Conservation (phyloP, 2,329 filamentous ascomycete species). For the Cercospora sp. region DNA sequence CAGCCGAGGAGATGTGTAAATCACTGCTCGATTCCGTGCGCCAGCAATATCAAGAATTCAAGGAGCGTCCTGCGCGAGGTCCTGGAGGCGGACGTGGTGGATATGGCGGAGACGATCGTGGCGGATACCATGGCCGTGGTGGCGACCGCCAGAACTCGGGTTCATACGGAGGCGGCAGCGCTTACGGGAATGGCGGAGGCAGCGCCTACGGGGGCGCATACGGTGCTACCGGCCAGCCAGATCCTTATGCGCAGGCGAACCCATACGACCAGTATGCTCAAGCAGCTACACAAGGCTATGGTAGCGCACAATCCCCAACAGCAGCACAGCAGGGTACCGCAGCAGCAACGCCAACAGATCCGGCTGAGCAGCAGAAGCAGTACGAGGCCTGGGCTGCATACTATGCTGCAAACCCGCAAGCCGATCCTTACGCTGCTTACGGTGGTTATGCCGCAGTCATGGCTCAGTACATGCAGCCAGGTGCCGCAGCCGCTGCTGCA, state of each 20-base stretch:
- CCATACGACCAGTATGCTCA: conserved; percentile 17
- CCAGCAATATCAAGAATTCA: conserved; percentile 86
- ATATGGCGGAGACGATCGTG: conserved; percentile 42
- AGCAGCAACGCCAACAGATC: conserved; percentile 29
- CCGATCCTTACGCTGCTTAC: conserved; percentile 86
- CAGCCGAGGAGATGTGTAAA: conserved; percentile 83
- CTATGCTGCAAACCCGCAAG: conserved; percentile 78
- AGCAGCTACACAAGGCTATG: conserved; percentile 22
- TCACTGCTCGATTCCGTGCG: conserved; percentile 84
- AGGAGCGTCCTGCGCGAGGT: conserved; percentile 59
- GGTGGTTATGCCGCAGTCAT: conserved; percentile 62
- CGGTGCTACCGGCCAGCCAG: conserved; percentile 17
- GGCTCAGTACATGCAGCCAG: conserved; percentile 27
- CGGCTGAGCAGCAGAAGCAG: conserved; percentile 28
- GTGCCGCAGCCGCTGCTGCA: neutral
- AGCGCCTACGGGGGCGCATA: conserved; percentile 29
- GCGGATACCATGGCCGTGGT: conserved; percentile 40
- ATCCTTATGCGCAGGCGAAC: conserved; percentile 4
- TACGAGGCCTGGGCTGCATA: conserved; percentile 70
- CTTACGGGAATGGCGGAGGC: conserved; percentile 35
- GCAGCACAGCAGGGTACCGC: conserved; percentile 39
- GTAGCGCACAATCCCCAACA: conserved; percentile 37
- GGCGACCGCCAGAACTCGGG: conserved; percentile 39
- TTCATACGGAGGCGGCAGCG: conserved; percentile 40
- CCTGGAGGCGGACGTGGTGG: conserved; percentile 40